Conservation (phyloP, 495 filamentous ascomycete species). For the Chaetomium cochliodes region DNA sequence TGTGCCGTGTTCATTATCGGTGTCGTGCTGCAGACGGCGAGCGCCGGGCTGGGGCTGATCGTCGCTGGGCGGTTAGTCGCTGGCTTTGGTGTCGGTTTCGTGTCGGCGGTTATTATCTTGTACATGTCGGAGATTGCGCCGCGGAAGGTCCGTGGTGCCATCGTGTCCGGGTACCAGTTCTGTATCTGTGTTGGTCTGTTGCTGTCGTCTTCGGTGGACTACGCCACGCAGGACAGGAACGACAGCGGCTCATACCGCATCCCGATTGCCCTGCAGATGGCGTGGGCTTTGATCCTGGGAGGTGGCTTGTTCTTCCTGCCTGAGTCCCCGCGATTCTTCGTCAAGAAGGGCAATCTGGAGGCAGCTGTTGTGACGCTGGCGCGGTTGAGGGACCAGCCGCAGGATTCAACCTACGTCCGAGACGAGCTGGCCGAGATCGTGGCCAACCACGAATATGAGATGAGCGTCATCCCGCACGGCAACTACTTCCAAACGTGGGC, state of each 20-base stretch:
- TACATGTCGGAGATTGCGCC: conserved; percentile 71
- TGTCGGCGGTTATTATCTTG: conserved; percentile 68
- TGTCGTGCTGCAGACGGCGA: conserved; percentile 58
- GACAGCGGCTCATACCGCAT: conserved; percentile 71
- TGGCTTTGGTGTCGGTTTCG: conserved; percentile 63
- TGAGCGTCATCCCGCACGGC: conserved; percentile 58
- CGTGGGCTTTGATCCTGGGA: conserved; percentile 66
- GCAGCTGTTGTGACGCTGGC: conserved; percentile 59
- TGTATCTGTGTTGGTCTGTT: conserved; percentile 71
- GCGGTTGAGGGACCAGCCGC: conserved; percentile 64
- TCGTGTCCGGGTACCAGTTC: conserved; percentile 76
- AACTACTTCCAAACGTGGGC: conserved; percentile 63
- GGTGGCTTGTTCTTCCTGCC: conserved; percentile 61
- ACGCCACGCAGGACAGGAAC: conserved; percentile 61
- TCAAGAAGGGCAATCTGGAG: conserved; percentile 66
- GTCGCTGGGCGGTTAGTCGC: conserved; percentile 60
- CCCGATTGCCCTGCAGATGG: conserved; percentile 65
- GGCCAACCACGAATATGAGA: conserved; percentile 77
- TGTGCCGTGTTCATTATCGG: conserved; percentile 64
- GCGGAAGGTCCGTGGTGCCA: conserved; percentile 66
- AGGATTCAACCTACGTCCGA: conserved; percentile 60
- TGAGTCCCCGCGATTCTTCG: conserved; percentile 75
- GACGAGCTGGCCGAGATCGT: conserved; percentile 76
- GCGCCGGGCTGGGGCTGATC: conserved; percentile 33
- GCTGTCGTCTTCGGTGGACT: conserved; percentile 68